A percentile compares a stretch with the other conserved stretches of the same genome.
phyloP scores from a whole-genome alignment of 2,329 filamentous ascomycete species.

The Aspergillus ochraceus region DNA sequence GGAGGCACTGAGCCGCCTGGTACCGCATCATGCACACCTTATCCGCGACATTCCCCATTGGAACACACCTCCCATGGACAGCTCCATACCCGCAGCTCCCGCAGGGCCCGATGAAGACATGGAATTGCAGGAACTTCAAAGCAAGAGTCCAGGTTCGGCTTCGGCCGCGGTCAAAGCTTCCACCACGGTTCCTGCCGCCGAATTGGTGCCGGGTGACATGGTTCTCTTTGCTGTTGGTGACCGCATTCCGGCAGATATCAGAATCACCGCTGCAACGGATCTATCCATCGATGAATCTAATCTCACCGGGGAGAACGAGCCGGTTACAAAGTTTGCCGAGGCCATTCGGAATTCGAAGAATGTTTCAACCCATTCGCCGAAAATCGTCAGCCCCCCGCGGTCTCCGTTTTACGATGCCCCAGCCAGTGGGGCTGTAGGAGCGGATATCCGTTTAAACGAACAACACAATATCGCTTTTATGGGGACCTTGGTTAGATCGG shows the following conservation, averaged over 20 bases:
- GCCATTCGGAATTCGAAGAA: constrained; percentile 47
- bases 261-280: constrained; percentile 86
- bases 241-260: constrained; percentile 91
- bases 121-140: constrained; percentile 51
- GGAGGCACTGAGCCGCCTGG: constrained; percentile 88
- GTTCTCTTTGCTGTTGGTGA: constrained; percentile 95
- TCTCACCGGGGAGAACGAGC: constrained; percentile 93
- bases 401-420: constrained; percentile 61
- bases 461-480: constrained; percentile 95
- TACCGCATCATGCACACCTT: constrained; percentile 94
- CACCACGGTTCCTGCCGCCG: constrained; percentile 79
- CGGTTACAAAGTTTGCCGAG: constrained; percentile 74
- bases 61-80: constrained; percentile 22
- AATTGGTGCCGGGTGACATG: constrained; percentile 88
- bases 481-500: constrained; percentile 93
- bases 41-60: constrained; percentile 60
- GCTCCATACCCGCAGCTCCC: constrained; percentile 17
- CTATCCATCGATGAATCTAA: constrained; percentile 96
- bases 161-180: constrained; percentile 72
- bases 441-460: constrained; percentile 68
- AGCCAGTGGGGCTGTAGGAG: constrained; percentile 59
- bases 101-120: constrained; percentile 39
- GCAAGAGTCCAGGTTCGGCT: constrained; percentile 51
- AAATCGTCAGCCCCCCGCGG: constrained; percentile 41
- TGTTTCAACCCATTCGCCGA: constrained; percentile 33